These are phyloP conservation scores for Hypomontagnella submonticulosa DNA, from an alignment of 495 filamentous ascomycete species.

Conservation along the genomic window DNA sequence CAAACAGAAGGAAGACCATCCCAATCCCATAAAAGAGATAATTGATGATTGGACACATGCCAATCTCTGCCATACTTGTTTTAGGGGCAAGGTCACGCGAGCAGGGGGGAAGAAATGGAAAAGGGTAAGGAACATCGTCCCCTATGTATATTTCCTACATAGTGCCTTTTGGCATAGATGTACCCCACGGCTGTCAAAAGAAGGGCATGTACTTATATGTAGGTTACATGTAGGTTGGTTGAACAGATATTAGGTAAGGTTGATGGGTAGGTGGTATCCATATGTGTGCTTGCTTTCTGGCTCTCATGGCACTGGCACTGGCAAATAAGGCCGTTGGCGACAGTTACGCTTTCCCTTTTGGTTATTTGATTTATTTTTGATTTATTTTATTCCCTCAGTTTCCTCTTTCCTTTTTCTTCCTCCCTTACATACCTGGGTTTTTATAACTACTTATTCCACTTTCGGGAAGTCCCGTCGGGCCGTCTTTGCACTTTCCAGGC, in stretches of 20 bases:
- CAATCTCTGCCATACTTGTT: slow-evolving; percentile 31
- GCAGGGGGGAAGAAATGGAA: slow-evolving; percentile 16
- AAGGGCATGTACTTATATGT: too few relatives aligned
- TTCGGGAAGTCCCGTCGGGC: slow-evolving; percentile 7
- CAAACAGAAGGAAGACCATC: not conserved
- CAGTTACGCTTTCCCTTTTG: slow-evolving; percentile 11
- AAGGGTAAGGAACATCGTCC: slow-evolving; percentile 3
- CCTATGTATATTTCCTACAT: slow-evolving; percentile 1
- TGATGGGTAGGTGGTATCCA: too few relatives aligned
- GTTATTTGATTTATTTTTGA: slow-evolving; percentile 17
- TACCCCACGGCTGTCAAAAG: too few relatives aligned
- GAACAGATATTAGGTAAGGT: too few relatives aligned
- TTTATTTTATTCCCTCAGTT: slow-evolving; percentile 32
- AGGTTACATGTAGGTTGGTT: too few relatives aligned
- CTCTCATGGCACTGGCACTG: not conserved
- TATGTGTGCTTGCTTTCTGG: not conserved
- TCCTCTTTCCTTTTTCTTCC: not conserved
- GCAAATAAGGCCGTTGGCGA: not conserved
- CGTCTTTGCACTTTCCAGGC: not conserved
- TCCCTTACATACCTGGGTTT: not conserved
- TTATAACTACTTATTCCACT: slow-evolving; percentile 6
- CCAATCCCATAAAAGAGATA: not conserved
- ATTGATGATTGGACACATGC: slow-evolving; percentile 20
- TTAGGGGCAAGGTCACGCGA: slow-evolving; percentile 25
- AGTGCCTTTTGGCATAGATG: too few relatives aligned